These are phyloP conservation scores for Solanum acaule DNA, from an alignment of 257 asterid genomes.

Conservation along the genomic window DNA sequence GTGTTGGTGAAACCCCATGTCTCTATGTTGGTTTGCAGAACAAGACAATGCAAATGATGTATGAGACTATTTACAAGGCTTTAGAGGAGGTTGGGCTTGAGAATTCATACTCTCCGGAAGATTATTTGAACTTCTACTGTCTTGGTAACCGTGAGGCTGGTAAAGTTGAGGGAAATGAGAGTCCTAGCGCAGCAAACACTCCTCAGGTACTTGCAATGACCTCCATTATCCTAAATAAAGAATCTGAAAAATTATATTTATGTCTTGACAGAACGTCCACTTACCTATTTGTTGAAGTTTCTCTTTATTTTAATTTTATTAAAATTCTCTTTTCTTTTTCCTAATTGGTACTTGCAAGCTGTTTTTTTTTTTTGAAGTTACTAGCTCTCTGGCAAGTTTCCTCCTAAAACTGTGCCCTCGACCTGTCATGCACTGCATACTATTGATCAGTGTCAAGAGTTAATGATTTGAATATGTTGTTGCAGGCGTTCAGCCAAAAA, in stretches of 20 bases:
- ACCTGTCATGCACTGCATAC: not conserved
- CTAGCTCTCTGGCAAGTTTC: not conserved
- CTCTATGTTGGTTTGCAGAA: constrained; percentile 34
- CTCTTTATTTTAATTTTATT: not conserved
- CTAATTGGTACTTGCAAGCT: not conserved
- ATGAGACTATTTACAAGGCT: constrained; percentile 87
- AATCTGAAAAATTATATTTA: not conserved
- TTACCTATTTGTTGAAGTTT: not conserved
- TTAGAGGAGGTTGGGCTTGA: constrained; percentile 92
- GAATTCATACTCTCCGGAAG: constrained; percentile 71
- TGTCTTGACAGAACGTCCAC: not conserved
- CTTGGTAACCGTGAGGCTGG: constrained; percentile 87
- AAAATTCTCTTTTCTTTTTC: not conserved
- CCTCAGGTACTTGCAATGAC: constrained; percentile 54
- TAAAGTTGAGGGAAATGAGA: constrained; percentile 26
- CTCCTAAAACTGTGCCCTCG: not conserved
- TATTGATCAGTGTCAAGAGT: not conserved
- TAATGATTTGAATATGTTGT: not conserved
- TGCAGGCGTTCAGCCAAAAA: constrained; percentile 72
- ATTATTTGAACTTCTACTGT: constrained; percentile 79
- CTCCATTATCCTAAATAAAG: not conserved
- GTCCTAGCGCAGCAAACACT: constrained; percentile 44
- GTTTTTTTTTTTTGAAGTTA: not conserved
- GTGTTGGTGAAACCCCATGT: not conserved
- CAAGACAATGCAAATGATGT: constrained; percentile 99